A percentile compares a stretch with the other conserved stretches of the same genome.
These are phyloP conservation scores for Aechmea fasciata DNA, from an alignment of 176 grass and related monocot genomes.

Conservation along the genomic window DNA sequence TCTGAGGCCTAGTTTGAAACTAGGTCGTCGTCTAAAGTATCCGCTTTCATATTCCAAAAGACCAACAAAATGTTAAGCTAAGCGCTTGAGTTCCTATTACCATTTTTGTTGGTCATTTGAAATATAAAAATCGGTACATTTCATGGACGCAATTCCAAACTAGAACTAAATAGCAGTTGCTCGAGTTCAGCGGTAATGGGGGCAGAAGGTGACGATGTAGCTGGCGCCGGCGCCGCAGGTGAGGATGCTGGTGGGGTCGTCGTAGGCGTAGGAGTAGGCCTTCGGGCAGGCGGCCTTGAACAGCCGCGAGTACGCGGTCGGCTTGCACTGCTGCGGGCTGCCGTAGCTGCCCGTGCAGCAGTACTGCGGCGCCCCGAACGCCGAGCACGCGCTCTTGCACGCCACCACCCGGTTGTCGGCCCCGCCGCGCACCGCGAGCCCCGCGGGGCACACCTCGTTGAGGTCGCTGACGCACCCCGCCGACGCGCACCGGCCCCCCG, in stretches of 20 bases:
- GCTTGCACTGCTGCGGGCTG: conserved; percentile 76
- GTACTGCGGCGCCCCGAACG: conserved; percentile 55
- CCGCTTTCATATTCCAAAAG: too few species aligned
- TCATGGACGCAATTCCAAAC: too few species aligned
- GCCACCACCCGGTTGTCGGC: conserved; percentile 39
- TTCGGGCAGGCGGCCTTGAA: conserved; percentile 91
- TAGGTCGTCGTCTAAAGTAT: too few species aligned
- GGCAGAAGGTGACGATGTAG: conserved; percentile 93
- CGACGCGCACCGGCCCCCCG: conserved; percentile 32
- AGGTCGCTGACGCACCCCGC: conserved; percentile 89
- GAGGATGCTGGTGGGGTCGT: conserved; percentile 70
- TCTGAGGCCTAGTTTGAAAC: too few species aligned
- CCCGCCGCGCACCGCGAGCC: conserved; percentile 55
- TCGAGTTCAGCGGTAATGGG: conserved; percentile 29
- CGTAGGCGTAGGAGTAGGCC: conserved; percentile 92
- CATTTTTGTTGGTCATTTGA: too few species aligned
- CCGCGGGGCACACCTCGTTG: conserved; percentile 66
- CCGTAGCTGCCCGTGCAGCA: conserved; percentile 89
- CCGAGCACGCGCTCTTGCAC: conserved; percentile 78
- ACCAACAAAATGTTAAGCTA: too few species aligned
- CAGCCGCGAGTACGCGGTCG: conserved; percentile 64
- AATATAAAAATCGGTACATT: too few species aligned
- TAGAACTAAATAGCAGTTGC: neutral
- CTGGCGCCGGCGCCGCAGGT: conserved; percentile 70
- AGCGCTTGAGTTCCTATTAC: too few species aligned